Conservation (phyloP, 257 asterid species). For the Verbena officinalis region DNA sequence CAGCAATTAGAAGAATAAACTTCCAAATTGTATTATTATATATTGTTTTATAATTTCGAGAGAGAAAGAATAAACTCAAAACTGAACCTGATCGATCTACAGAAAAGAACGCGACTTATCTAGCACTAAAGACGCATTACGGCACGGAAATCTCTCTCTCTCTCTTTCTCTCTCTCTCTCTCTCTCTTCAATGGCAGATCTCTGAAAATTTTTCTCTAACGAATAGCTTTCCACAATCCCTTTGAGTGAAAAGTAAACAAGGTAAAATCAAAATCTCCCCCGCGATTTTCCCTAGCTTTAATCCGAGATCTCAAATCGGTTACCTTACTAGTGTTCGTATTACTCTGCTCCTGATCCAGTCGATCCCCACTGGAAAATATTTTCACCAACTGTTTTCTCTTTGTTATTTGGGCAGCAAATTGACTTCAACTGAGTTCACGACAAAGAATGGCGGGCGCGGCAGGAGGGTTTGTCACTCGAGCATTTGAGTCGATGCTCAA, state of each 20-base stretch:
- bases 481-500: slow-evolving; percentile 97
- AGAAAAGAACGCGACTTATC: too few species aligned
- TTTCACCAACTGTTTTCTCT: background rate
- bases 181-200: slow-evolving; percentile 47
- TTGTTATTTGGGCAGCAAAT: slow-evolving; percentile 10
- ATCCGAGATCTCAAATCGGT: slow-evolving; percentile 40
- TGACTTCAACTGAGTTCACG: slow-evolving; percentile 37
- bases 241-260: slow-evolving; percentile 16
- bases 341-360: slow-evolving; percentile 35
- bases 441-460: slow-evolving; percentile 80
- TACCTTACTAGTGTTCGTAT: background rate
- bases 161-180: slow-evolving; percentile 26
- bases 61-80: too few species aligned
- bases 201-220: slow-evolving; percentile 39
- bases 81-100: too few species aligned
- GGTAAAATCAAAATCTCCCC: slow-evolving; percentile 25
- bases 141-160: slow-evolving; percentile 22
- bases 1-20: too few species aligned
- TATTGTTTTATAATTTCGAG: too few species aligned
- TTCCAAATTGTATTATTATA: too few species aligned
- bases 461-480: slow-evolving; percentile 93
- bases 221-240: slow-evolving; percentile 24
- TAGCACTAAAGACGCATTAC: slow-evolving; percentile 31
- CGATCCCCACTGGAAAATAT: slow-evolving; percentile 36
- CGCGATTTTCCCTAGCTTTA: background rate